Evolutionary conservation across 805 yeast species (phyloP).

Genomic region (Suhomyces vadensis): DNA sequence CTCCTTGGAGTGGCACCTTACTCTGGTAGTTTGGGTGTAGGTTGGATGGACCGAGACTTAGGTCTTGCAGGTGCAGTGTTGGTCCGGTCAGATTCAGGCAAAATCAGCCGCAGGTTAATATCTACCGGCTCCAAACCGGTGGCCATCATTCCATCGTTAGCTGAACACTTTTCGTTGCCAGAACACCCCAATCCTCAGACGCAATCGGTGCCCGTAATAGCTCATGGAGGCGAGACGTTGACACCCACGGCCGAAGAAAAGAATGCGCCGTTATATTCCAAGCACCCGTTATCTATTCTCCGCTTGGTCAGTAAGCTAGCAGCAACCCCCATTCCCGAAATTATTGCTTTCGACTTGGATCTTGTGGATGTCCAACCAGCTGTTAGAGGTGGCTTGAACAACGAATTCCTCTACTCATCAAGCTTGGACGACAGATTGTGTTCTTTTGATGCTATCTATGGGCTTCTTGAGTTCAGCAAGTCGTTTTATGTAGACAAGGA

Average conservation of each 20-base stretch:
- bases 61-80: conserved; percentile 43
- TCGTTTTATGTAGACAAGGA: conserved; percentile 11
- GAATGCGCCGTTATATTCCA: conserved; percentile 25
- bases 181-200: conserved; percentile 37
- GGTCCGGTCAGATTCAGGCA: conserved; percentile 23
- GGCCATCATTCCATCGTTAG: conserved; percentile 41
- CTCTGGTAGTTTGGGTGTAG: conserved; percentile 34
- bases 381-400: conserved; percentile 36
- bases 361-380: conserved; percentile 39
- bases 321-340: conserved; percentile 19
- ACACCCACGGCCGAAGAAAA: conserved; percentile 32
- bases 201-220: conserved; percentile 41
- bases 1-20: conserved; percentile 43
- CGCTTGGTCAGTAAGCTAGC: conserved; percentile 32
- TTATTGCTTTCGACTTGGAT: conserved; percentile 37
- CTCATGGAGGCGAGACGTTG: conserved; percentile 17
- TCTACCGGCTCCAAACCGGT: conserved; percentile 38
- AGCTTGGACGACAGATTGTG: conserved; percentile 45
- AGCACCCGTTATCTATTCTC: conserved; percentile 35
- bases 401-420: conserved; percentile 41
- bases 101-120: conserved; percentile 26
- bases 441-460: conserved; percentile 38
- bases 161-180: conserved; percentile 37
- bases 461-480: conserved; percentile 27
- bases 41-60: conserved; percentile 45